Evolutionary conservation across 257 asterid species (phyloP).

Genomic region (Plantago ovata): DNA sequence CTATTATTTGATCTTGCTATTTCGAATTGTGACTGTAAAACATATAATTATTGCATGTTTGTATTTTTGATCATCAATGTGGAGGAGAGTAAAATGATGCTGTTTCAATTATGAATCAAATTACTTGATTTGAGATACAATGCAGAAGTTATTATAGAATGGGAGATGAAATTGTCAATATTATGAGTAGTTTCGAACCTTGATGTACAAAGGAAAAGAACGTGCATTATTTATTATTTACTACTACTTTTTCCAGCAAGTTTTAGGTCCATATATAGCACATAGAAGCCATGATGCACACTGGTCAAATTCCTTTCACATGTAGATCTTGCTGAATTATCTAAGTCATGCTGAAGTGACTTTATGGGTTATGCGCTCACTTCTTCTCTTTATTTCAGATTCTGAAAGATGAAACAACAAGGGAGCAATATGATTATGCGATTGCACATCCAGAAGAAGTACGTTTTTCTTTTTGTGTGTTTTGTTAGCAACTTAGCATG

Average conservation of each 20-base stretch:
- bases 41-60: neutral
- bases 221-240: neutral
- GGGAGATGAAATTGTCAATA: neutral
- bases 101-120: neutral
- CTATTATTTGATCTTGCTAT: neutral
- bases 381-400: slow-evolving; percentile 44
- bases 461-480: slow-evolving; percentile 23
- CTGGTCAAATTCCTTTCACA: neutral
- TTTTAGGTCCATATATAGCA: neutral
- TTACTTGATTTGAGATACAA: neutral
- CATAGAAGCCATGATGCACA: no score
- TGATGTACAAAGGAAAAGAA: neutral
- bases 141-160: neutral
- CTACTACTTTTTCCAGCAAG: no score
- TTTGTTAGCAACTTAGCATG: no score
- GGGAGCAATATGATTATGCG: slow-evolving; percentile 96
- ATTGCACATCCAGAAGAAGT: slow-evolving; percentile 99
- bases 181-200: neutral
- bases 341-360: slow-evolving; percentile 1
- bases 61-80: neutral
- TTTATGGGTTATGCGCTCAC: slow-evolving; percentile 14
- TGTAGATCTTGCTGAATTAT: neutral
- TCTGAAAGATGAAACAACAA: slow-evolving; percentile 89
- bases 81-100: neutral
- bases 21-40: neutral